Evolutionary conservation across 805 yeast species (phyloP).

Genomic region (Sugiyamaella qingdaonensis): DNA sequence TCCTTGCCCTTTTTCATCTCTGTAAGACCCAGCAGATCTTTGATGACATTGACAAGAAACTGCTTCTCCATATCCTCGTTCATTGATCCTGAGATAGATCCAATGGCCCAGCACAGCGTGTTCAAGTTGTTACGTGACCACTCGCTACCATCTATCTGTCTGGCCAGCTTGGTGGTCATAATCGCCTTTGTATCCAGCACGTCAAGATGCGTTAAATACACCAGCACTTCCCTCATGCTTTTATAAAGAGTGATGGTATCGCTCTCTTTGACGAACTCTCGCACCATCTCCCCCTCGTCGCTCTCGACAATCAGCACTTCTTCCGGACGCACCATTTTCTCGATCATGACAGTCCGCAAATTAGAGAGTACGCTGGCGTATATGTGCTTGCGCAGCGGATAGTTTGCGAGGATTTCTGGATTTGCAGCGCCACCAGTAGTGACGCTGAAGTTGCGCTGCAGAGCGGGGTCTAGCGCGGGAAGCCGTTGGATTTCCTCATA

Average conservation of each 20-base stretch:
- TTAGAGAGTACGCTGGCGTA: slow-evolving; percentile 76
- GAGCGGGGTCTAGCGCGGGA: slow-evolving; percentile 66
- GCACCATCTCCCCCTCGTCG: slow-evolving; percentile 98
- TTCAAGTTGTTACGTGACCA: slow-evolving; percentile 99
- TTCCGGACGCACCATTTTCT: slow-evolving; percentile 97
- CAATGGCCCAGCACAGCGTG: slow-evolving; percentile 99
- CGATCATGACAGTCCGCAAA: slow-evolving; percentile 88
- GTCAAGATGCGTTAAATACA: slow-evolving; percentile 91
- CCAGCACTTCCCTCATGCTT: slow-evolving; percentile 92
- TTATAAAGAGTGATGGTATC: slow-evolving; percentile 95
- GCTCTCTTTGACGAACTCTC: slow-evolving; percentile 94
- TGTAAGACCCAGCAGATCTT: slow-evolving; percentile 84
- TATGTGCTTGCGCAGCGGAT: slow-evolving; percentile 79
- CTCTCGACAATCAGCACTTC: slow-evolving; percentile 95
- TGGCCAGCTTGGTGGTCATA: slow-evolving; percentile 85
- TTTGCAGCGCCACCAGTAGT: slow-evolving; percentile 72
- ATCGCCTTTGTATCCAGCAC: slow-evolving; percentile 91
- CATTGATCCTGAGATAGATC: slow-evolving; percentile 98
- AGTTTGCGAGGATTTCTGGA: slow-evolving; percentile 70
- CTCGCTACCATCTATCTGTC: slow-evolving; percentile 92
- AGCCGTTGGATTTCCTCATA: slow-evolving; percentile 81
- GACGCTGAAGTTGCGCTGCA: slow-evolving; percentile 50
- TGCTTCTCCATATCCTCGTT: slow-evolving; percentile 95
- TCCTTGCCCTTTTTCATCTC: slow-evolving; percentile 97
- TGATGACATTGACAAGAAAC: slow-evolving; percentile 87